phyloP scores from a whole-genome alignment of 1,139 yeast genomes.

The Geotrichum macrosporum region DNA sequence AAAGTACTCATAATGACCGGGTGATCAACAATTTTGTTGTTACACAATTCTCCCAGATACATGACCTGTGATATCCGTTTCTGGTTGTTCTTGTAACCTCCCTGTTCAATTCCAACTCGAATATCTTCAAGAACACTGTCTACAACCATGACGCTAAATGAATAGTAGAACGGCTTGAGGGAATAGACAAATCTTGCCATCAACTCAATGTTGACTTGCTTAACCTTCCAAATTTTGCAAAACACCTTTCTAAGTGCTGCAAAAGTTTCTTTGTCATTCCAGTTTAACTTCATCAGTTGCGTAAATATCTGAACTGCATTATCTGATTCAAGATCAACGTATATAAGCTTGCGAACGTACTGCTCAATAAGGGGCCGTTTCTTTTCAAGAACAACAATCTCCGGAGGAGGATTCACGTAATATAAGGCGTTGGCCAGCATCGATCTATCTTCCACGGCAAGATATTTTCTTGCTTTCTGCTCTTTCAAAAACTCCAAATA shows the following conservation, averaged over 20 bases:
- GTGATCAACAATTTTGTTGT: constrained; percentile 47
- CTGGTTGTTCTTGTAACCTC: constrained; percentile 58
- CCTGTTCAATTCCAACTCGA: constrained; percentile 60
- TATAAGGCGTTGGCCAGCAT: constrained; percentile 59
- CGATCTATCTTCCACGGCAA: constrained; percentile 54
- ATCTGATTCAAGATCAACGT: constrained; percentile 46
- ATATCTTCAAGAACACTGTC: constrained; percentile 67
- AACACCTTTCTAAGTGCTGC: constrained; percentile 50
- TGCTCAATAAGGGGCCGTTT: constrained; percentile 34
- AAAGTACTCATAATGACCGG: constrained; percentile 50
- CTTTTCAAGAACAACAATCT: constrained; percentile 31
- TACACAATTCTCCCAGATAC: constrained; percentile 57
- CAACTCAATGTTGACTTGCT: constrained; percentile 50
- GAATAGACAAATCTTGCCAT: constrained; percentile 50
- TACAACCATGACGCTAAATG: constrained; percentile 46
- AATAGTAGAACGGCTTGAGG: constrained; percentile 40
- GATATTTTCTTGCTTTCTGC: constrained; percentile 48
- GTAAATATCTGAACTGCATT: constrained; percentile 41
- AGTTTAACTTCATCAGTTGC: constrained; percentile 47
- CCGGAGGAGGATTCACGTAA: constrained; percentile 50
- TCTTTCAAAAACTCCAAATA: constrained; percentile 56
- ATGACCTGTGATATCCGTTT: constrained; percentile 57
- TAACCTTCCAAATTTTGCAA: constrained; percentile 57
- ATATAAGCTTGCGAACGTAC: constrained; percentile 36
- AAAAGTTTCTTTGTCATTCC: constrained; percentile 44